These are phyloP conservation scores for Phytopythium litorale DNA, from an alignment of 352 stramenopile species.

Conservation along the genomic window DNA sequence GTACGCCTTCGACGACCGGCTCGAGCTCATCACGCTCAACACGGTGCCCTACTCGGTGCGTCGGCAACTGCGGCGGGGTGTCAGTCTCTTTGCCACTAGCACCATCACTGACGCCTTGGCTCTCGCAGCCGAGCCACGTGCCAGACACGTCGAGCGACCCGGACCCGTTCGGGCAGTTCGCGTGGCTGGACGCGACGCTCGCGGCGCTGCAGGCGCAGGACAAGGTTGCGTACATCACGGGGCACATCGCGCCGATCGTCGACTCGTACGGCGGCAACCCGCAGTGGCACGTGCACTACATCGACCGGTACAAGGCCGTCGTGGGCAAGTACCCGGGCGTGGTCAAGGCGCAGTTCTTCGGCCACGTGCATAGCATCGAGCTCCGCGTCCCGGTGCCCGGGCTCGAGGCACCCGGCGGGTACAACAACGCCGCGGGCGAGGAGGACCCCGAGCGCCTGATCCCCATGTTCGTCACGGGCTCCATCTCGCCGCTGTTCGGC, in stretches of 20 bases:
- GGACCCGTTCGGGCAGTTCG: slow-evolving; percentile 91
- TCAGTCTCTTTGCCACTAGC: too few species aligned
- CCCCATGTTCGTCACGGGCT: slow-evolving; percentile 83
- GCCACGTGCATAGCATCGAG: slow-evolving; percentile 92
- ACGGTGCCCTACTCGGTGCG: slow-evolving; percentile 82
- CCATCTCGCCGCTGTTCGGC: slow-evolving; percentile 88
- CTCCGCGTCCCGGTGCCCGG: slow-evolving; percentile 64
- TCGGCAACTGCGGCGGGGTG: background rate
- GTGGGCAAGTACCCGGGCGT: slow-evolving; percentile 63
- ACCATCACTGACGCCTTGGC: slow-evolving; percentile 1
- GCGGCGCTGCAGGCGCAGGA: slow-evolving; percentile 32
- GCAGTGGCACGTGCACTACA: slow-evolving; percentile 88
- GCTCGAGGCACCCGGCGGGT: slow-evolving; percentile 6
- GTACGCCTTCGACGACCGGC: slow-evolving; percentile 58
- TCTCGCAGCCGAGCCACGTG: slow-evolving; percentile 56
- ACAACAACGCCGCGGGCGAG: slow-evolving; percentile 4
- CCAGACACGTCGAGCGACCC: slow-evolving; percentile 60
- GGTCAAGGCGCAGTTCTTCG: slow-evolving; percentile 90
- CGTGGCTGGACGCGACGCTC: slow-evolving; percentile 84
- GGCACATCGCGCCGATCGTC: slow-evolving; percentile 90
- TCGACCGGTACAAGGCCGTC: slow-evolving; percentile 79
- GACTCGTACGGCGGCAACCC: slow-evolving; percentile 87
- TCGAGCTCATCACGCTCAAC: slow-evolving; percentile 78
- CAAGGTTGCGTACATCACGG: slow-evolving; percentile 83
- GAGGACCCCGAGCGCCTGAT: slow-evolving; percentile 20